A percentile compares a stretch with the other conserved stretches of the same genome.
These are phyloP conservation scores for Myriosclerotinia curreyana DNA, from an alignment of 2,329 filamentous ascomycete genomes.

Conservation along the genomic window DNA sequence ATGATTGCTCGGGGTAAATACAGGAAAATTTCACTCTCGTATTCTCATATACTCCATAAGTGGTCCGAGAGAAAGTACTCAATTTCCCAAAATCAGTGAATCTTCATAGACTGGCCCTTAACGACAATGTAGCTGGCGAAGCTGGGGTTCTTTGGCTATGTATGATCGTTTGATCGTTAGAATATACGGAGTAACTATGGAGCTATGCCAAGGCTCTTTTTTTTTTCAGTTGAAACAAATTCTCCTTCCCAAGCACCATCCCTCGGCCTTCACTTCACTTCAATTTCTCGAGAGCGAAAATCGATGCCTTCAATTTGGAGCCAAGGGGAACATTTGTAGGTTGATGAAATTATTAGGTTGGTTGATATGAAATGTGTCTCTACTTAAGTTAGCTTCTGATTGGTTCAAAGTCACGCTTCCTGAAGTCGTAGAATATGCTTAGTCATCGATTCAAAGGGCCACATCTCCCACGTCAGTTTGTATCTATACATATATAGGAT, in stretches of 20 bases:
- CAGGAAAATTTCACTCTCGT: background rate
- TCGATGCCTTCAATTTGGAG: background rate
- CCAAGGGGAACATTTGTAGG: background rate
- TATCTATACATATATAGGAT: too few species aligned
- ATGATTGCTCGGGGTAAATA: background rate
- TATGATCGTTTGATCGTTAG: too few species aligned
- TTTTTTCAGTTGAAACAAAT: slow-evolving; percentile 7
- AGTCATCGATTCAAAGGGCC: too few species aligned
- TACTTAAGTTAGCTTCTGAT: too few species aligned
- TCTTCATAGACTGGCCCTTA: background rate
- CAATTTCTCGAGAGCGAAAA: background rate
- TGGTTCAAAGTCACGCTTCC: too few species aligned
- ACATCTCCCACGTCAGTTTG: too few species aligned
- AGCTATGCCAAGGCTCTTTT: background rate
- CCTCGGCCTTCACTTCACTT: slow-evolving; percentile 5
- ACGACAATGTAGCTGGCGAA: background rate
- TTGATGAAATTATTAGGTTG: too few species aligned
- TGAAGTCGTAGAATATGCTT: too few species aligned
- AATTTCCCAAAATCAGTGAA: slow-evolving; percentile 9
- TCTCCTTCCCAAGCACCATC: slow-evolving; percentile 5
- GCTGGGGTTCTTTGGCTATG: background rate
- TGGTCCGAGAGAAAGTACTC: background rate
- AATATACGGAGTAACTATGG: background rate
- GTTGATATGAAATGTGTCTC: too few species aligned
- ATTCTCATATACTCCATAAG: background rate